Evolutionary conservation across 2,329 filamentous ascomycete species (phyloP).

Genomic region (Alternaria metachromatica): DNA sequence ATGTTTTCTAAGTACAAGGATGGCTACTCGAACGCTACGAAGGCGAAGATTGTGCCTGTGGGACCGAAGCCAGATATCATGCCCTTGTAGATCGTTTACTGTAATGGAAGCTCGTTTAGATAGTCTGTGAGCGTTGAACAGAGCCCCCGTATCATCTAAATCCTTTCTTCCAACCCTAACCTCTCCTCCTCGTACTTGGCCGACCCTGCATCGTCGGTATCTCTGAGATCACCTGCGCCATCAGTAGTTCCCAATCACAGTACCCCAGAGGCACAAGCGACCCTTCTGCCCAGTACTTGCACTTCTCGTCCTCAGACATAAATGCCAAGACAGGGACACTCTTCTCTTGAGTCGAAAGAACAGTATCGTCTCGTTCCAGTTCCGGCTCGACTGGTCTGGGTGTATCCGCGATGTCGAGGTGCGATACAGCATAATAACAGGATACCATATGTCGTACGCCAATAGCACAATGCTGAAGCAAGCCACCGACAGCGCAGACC

Average conservation of each 20-base stretch:
- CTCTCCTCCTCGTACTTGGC: not conserved
- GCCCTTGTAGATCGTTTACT: not conserved
- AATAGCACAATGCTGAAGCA: not conserved
- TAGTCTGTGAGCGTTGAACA: not conserved
- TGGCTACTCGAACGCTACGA: constrained; percentile 15
- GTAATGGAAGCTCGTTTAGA: not conserved
- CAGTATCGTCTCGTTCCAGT: not conserved
- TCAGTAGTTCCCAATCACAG: not conserved
- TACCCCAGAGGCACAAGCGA: not conserved
- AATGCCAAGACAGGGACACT: not conserved
- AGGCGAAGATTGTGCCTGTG: constrained; percentile 20
- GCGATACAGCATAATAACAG: not conserved
- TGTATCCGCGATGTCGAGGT: not conserved
- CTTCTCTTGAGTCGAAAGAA: not conserved
- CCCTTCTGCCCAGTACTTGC: not conserved
- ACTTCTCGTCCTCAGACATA: not conserved
- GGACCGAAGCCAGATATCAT: constrained; percentile 23
- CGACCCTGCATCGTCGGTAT: not conserved
- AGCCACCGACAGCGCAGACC: not conserved
- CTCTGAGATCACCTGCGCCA: not conserved
- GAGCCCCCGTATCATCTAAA: not conserved
- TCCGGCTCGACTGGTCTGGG: not conserved
- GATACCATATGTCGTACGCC: not conserved
- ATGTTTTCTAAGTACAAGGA: constrained; percentile 13
- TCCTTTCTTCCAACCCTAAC: not conserved